Percentiles rank a stretch among this genome's conserved stretches.
Conservation (phyloP, 148 eudicot species). For the Vaccinium vitisidaea region DNA sequence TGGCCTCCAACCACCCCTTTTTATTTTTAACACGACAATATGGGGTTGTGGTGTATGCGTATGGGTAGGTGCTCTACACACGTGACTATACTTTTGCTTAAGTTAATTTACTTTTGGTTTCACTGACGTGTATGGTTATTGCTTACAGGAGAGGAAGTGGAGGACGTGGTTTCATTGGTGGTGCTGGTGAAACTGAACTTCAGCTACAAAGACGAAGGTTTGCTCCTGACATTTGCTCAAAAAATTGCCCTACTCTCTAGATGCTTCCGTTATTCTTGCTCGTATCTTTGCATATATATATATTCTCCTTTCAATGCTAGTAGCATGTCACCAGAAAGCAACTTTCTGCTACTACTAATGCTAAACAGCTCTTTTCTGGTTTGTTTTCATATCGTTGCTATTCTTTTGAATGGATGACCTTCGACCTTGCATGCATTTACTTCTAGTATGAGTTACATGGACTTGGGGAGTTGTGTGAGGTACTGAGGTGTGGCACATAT, state of each 20-base stretch:
- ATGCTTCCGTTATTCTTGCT: background rate
- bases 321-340: background rate
- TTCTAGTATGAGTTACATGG: background rate
- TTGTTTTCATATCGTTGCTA: background rate
- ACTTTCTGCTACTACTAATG: background rate
- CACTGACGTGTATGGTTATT: conserved; percentile 13
- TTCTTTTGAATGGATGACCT: background rate
- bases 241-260: background rate
- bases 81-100: background rate
- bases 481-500: background rate
- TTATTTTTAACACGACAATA: background rate
- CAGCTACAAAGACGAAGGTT: conserved; percentile 98
- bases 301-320: background rate
- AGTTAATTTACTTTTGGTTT: conserved; percentile 8
- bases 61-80: background rate
- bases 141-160: conserved; percentile 94
- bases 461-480: background rate
- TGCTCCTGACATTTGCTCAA: conserved; percentile 15
- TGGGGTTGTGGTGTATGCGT: background rate
- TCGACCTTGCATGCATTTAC: background rate
- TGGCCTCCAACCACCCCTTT: too few relatives aligned
- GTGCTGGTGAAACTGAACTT: conserved; percentile 99
- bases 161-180: conserved; percentile 89
- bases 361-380: background rate
- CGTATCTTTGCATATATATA: background rate